Evolutionary conservation across 2,329 filamentous ascomycete genomes (phyloP), one percentile per base, ranked within the genome.

Genomic region (Emmonsiellopsis sp.): DNA sequence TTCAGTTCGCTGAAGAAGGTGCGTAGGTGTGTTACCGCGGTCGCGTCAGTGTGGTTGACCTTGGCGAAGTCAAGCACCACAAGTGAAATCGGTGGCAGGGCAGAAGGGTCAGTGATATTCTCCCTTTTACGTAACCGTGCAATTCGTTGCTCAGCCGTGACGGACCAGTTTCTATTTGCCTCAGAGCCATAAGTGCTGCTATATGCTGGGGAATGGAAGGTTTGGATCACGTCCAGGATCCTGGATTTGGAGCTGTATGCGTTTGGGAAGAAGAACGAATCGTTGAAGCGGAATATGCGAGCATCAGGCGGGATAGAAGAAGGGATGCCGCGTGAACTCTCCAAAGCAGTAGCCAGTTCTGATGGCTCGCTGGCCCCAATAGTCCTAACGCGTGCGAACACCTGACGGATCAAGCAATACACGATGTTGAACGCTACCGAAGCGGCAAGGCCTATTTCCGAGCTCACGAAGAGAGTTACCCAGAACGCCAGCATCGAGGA

Each of bases 371-470:
- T 54, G 27, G 57, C 54, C 11, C 58, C 54, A n/a, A 59, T 57
- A 50, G 69, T 57, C n/a, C 63, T 65, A 43, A 74, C 65, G 7
- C 68, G 68, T 1, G 73, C 71, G 63, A 85, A 84, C 1, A 79
- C 78, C n/a, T 78, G 74, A 2, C 79, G 77, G 0, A 84, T 71
- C 1, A 85, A 68, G 32, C 80, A 75, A 63, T 82, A 83, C 53
- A 80, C 76, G 34, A 85, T 77, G 61, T 79, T 84, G 75, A 85
- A 86, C 6, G 76, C 80, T 1, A 84, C 81, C 1, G 80, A 77
- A 17, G 70, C 69, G 17, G 73, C 81, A 42, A 85, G 82, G 10
- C 82, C 83, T 37, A 80, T 73, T 58, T 84, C 80, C 1, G 79
- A 80, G 0, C 76, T 78, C 2, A 78, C 76, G 59, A 85, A 83